These are phyloP conservation scores for Yamadazyma olivae DNA, from an alignment of 805 yeast species.

Conservation along the genomic window DNA sequence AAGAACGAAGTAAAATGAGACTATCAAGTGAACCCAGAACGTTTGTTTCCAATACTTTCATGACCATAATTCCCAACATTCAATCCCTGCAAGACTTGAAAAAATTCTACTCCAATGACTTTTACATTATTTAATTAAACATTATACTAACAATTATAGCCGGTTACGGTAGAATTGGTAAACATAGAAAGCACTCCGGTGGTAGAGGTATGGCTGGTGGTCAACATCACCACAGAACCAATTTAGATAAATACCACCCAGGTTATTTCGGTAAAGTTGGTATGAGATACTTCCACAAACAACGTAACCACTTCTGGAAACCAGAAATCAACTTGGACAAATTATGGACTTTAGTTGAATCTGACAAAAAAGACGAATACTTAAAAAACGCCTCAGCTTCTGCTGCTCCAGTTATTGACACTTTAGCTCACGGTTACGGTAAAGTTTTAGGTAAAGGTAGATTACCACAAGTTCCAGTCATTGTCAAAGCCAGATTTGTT, in stretches of 20 bases:
- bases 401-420: constrained; percentile 98
- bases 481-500: constrained; percentile 99
- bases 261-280: constrained; percentile 99
- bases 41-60: too few relatives aligned
- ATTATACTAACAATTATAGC: constrained; percentile 53
- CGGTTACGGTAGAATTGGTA: constrained; percentile 99
- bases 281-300: constrained; percentile 99
- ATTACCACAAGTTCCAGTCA: constrained; percentile 96
- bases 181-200: constrained; percentile 99
- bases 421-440: constrained; percentile 99
- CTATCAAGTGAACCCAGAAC: too few relatives aligned
- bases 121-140: too few relatives aligned
- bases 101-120: too few relatives aligned
- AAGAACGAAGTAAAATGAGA: too few relatives aligned
- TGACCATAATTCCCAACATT: too few relatives aligned
- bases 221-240: constrained; percentile 99
- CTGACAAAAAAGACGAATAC: constrained; percentile 92
- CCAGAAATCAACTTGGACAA: constrained; percentile 98
- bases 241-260: constrained; percentile 99
- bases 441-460: constrained; percentile 99
- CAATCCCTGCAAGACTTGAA: too few relatives aligned
- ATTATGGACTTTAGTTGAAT: constrained; percentile 95
- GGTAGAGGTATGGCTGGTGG: constrained; percentile 99
- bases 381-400: constrained; percentile 77
- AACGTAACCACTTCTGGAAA: constrained; percentile 92